Evolutionary conservation across 495 filamentous ascomycete species (phyloP).

Genomic region (Daldinia bambusicola): DNA sequence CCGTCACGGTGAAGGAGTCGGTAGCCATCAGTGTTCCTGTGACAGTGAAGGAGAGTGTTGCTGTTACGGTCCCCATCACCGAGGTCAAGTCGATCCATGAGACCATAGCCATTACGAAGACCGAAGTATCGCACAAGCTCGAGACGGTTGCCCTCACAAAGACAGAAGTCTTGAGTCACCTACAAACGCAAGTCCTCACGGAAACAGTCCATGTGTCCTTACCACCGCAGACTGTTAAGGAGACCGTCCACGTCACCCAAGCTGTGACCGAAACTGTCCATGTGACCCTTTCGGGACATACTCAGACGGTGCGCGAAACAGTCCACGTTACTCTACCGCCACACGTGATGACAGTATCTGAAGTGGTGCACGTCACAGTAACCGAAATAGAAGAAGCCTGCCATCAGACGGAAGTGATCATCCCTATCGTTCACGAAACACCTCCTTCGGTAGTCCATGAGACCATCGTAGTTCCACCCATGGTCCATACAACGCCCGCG

Average conservation of each 20-base stretch:
- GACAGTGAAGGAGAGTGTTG: constrained; percentile 19
- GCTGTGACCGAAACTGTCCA: constrained; percentile 26
- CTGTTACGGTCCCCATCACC: constrained; percentile 14
- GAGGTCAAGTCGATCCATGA: constrained; percentile 21
- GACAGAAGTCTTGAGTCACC: constrained; percentile 28
- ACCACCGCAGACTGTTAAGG: constrained; percentile 28
- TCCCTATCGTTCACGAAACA: constrained; percentile 24
- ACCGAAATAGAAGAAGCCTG: constrained; percentile 17
- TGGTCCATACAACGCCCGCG: background rate
- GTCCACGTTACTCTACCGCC: constrained; percentile 29
- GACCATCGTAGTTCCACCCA: constrained; percentile 13
- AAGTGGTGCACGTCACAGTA: constrained; percentile 26
- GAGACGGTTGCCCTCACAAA: constrained; percentile 25
- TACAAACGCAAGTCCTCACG: constrained; percentile 23
- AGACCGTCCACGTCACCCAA: constrained; percentile 28
- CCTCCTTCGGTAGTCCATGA: constrained; percentile 16
- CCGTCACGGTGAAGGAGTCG: constrained; percentile 26
- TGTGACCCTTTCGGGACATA: constrained; percentile 17
- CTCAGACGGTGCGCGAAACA: constrained; percentile 15
- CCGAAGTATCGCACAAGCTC: constrained; percentile 23
- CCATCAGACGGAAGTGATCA: constrained; percentile 21
- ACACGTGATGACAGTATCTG: constrained; percentile 24
- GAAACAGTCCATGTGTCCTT: constrained; percentile 24
- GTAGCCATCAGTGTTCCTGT: constrained; percentile 23
- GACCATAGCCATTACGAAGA: constrained; percentile 25